Evolutionary conservation across 2,329 filamentous ascomycete genomes (phyloP).

Genomic region (Microcyclospora pomicola): DNA sequence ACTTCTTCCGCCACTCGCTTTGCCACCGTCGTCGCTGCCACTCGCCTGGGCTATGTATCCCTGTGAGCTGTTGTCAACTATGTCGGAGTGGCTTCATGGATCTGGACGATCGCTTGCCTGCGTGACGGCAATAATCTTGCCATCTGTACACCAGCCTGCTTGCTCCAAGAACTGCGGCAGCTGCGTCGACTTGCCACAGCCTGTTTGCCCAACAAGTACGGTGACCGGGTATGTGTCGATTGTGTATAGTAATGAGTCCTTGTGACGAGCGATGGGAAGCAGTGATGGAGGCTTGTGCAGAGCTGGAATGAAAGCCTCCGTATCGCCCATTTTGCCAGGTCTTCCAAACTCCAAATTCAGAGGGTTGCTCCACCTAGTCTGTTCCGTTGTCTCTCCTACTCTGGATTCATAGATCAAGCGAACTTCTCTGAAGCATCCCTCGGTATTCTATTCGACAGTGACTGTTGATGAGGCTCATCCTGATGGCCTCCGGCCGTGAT

Average conservation of each 20-base stretch:
- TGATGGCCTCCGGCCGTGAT: too few relatives aligned
- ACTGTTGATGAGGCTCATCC: too few relatives aligned
- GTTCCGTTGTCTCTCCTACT: too few relatives aligned
- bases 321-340: conserved; percentile 12
- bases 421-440: too few relatives aligned
- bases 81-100: conserved; percentile 1
- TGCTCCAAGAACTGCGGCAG: conserved; percentile 82
- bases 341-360: too few relatives aligned
- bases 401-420: too few relatives aligned
- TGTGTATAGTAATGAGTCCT: conserved; percentile 66
- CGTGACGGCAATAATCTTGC: conserved; percentile 74
- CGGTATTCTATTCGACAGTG: too few relatives aligned
- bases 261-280: conserved; percentile 76
- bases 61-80: conserved; percentile 22
- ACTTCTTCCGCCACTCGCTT: conserved; percentile 80
- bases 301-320: conserved; percentile 52
- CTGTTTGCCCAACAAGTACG: conserved; percentile 85
- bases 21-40: conserved; percentile 84
- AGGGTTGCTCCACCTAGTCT: too few relatives aligned
- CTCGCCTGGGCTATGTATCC: conserved; percentile 57
- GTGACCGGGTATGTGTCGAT: conserved; percentile 75
- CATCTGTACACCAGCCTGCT: conserved; percentile 76
- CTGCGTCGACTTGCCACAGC: conserved; percentile 90
- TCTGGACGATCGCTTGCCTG: conserved; percentile 48
- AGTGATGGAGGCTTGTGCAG: conserved; percentile 74